Evolutionary conservation across 2,329 filamentous ascomycete genomes (phyloP).

Genomic region (Colletotrichum godetiae): DNA sequence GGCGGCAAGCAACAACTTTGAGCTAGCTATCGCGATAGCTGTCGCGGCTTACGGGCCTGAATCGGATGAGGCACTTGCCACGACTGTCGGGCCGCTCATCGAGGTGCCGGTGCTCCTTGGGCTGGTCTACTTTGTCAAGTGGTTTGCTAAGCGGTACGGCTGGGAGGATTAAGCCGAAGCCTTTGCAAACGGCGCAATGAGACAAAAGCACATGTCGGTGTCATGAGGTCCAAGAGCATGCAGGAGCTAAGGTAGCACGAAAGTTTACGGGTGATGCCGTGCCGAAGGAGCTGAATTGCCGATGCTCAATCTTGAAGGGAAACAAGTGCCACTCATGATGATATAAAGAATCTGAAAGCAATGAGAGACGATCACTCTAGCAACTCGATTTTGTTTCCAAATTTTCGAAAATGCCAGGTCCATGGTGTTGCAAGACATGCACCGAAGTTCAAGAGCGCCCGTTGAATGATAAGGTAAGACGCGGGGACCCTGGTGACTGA

Average conservation of each 20-base stretch:
- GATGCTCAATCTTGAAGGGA: too few species aligned
- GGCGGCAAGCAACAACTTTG: constrained; percentile 93
- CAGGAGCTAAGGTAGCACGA: constrained; percentile 9
- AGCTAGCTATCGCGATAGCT: constrained; percentile 89
- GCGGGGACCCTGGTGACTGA: constrained; percentile 6
- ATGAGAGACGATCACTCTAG: neutral
- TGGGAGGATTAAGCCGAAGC: constrained; percentile 57
- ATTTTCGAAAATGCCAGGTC: neutral
- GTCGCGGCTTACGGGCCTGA: constrained; percentile 82
- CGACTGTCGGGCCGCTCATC: constrained; percentile 86
- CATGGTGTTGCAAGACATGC: neutral
- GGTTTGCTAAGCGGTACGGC: constrained; percentile 63
- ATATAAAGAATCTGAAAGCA: neutral
- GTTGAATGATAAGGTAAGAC: too few species aligned
- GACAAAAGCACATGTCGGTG: constrained; percentile 18
- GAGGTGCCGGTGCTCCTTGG: constrained; percentile 86
- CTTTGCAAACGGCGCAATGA: neutral
- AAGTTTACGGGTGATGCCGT: constrained; percentile 11
- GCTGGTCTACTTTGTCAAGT: constrained; percentile 79
- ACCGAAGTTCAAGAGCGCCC: neutral
- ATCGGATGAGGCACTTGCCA: constrained; percentile 83
- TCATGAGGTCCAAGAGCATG: constrained; percentile 18
- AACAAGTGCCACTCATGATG: neutral
- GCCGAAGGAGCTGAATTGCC: neutral
- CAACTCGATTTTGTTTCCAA: neutral